Base-by-base conservation (phyloP, 1,284 basidiomycete species). In the Malassezia japonica region DNA sequence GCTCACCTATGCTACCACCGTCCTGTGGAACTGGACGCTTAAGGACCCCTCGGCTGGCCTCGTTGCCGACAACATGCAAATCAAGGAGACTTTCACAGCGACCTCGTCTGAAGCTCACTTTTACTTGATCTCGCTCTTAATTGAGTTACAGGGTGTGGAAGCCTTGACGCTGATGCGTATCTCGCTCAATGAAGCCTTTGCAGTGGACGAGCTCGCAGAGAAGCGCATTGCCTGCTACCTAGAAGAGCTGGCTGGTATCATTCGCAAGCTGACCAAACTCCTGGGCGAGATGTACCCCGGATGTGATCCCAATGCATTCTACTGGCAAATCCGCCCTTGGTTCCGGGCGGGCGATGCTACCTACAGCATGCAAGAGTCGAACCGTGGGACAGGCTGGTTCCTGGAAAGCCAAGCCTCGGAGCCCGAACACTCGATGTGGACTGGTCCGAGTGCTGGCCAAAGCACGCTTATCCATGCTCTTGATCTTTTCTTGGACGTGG, bases 1-100 rank as follows among this genome's bases (percentile, higher is more conserved):
- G 35, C 78, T 92, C 39, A 95, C 90, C 1, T 96, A 94, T 67
- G 86, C 90, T 10, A 90, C 92, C 70, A 85, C 84, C 25, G 90
- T 95, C 2, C 78, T 96, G 6, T 96, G 90, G 77, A 94, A 95
- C 69, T 94, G 87, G 87, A 73, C 75, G 73, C 57, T 72, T 33
- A 55, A 60, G 16, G 65, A 75, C 49, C 57, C 64, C 7, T 25
- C 60, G 0, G 55, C 46, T 6, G 73, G 73, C 2, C 55, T 74
- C 27, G 50, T 55, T 13, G 54, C 61, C 10, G 61, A 62, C 71
- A 46, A 63, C 60, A 12, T 54, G 56, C 25, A 38, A 45, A 82
- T 81, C 59, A 76, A 79, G 44, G 83, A 82, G 2, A 77, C 82
- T 0, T 95, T 95, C 75, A 91, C 88, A 1, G 80, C 80, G 20